Conservation (phyloP, 2,329 filamentous ascomycete genomes). For the Pseudogymnoascus pannorum region DNA sequence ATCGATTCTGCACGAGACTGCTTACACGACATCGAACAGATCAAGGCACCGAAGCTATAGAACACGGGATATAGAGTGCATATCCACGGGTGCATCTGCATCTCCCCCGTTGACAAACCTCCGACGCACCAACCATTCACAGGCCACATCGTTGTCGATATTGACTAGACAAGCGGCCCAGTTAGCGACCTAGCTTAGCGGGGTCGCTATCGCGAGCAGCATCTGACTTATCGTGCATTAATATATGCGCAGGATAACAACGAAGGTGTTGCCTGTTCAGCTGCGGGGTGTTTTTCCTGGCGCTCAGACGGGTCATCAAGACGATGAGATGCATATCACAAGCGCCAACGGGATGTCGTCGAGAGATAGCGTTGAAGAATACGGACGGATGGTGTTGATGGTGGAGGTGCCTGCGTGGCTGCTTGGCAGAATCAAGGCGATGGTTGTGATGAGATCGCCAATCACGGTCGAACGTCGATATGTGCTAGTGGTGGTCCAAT, state of each 20-base stretch:
- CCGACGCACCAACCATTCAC: not conserved
- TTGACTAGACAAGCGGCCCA: not conserved
- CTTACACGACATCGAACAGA: not conserved
- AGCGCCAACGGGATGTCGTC: not conserved
- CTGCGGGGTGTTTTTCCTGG: not conserved
- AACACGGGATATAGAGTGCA: constrained; percentile 1
- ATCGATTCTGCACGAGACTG: not conserved
- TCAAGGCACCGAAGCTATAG: not conserved
- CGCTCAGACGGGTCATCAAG: not conserved
- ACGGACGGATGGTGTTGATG: not conserved
- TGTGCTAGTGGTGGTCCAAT: not conserved
- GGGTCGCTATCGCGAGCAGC: not conserved
- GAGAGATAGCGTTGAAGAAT: not conserved
- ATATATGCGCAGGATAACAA: not conserved
- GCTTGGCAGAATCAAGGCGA: not conserved
- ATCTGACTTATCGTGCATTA: not conserved
- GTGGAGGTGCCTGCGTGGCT: not conserved
- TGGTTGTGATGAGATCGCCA: not conserved
- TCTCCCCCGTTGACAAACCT: not conserved
- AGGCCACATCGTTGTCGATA: not conserved
- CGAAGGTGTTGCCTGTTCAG: not conserved
- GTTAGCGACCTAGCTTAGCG: not conserved
- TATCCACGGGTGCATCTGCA: not conserved
- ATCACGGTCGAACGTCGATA: not conserved
- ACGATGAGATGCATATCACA: constrained; percentile 6